phyloP scores from a whole-genome alignment of 2,329 filamentous ascomycete genomes.

The Pseudocercospora macadamiae region DNA sequence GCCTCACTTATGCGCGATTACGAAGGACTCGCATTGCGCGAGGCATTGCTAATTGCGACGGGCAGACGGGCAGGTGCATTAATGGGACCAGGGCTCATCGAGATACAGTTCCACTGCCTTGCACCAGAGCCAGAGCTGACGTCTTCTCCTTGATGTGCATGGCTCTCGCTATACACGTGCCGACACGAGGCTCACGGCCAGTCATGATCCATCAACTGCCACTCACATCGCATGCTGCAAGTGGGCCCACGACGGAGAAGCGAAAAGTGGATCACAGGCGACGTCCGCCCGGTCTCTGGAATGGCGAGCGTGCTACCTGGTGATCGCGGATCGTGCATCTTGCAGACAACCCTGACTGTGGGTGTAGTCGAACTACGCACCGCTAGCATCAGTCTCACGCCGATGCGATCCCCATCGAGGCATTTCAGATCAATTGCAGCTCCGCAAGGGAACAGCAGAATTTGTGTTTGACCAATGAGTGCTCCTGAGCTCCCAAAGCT shows the following conservation, averaged over 20 bases:
- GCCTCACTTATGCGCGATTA: conserved; percentile 8
- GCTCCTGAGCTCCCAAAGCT: neutral
- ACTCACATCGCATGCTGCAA: neutral
- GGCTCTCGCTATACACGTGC: conserved; percentile 3
- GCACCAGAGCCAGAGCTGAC: neutral
- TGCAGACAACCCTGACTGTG: conserved; percentile 1
- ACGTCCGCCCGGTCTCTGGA: conserved; percentile 14
- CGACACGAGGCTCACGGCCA: neutral
- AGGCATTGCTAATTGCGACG: neutral
- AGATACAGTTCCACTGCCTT: neutral
- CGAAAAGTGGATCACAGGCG: conserved; percentile 2
- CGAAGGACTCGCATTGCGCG: neutral
- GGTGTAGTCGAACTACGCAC: neutral
- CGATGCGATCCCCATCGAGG: neutral
- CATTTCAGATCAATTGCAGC: conserved; percentile 14
- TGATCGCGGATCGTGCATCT: conserved; percentile 14
- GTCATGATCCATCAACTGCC: neutral
- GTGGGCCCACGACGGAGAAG: neutral
- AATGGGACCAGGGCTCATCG: too few relatives aligned
- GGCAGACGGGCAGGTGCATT: neutral
- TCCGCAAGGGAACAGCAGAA: conserved; percentile 17
- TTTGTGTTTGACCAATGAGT: conserved; percentile 14
- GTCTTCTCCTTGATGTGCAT: neutral
- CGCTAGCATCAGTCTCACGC: neutral
- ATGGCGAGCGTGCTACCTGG: conserved; percentile 7